phyloP scores from a whole-genome alignment of 192 early-diverging fungal genomes.

The Dimargaris cristalligena region DNA sequence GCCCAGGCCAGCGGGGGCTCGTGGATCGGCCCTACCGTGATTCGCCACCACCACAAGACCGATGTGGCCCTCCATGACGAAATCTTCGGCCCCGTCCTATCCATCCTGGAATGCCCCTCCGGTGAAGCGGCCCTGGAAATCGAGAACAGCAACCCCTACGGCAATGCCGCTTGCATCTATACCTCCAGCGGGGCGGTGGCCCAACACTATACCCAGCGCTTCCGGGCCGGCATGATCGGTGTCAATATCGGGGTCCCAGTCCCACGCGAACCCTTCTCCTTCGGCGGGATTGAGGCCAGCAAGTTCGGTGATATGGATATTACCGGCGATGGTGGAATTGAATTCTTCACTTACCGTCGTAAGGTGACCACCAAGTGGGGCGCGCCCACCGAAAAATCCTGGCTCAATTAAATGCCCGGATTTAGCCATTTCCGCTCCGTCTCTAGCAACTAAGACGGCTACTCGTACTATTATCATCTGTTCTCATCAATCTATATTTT shows the following conservation, averaged over 20 bases:
- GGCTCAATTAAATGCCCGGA: constrained; percentile 28
- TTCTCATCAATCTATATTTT: too few species aligned
- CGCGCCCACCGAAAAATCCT: constrained; percentile 34
- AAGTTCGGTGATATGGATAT: constrained; percentile 57
- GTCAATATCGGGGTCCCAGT: constrained; percentile 62
- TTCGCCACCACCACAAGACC: constrained; percentile 33
- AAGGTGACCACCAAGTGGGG: constrained; percentile 73
- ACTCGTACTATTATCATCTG: too few species aligned
- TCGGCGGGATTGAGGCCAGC: constrained; percentile 55
- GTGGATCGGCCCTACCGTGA: constrained; percentile 59
- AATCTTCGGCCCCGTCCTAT: constrained; percentile 72
- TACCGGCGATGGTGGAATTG: constrained; percentile 51
- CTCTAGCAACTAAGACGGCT: too few species aligned
- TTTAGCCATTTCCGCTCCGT: neutral
- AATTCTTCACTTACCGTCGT: constrained; percentile 53
- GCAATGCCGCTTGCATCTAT: constrained; percentile 59
- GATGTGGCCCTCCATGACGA: constrained; percentile 55
- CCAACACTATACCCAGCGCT: constrained; percentile 47
- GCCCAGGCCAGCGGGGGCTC: constrained; percentile 29
- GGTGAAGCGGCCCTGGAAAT: constrained; percentile 50
- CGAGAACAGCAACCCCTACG: constrained; percentile 53
- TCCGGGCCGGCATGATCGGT: constrained; percentile 63
- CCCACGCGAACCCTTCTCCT: constrained; percentile 61
- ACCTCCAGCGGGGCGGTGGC: constrained; percentile 42
- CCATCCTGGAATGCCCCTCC: constrained; percentile 33